Percentiles rank a stretch among this genome's conserved stretches.
Evolutionary conservation across 345 rosid genomes (phyloP).

Genomic region (Boechera stricta): DNA sequence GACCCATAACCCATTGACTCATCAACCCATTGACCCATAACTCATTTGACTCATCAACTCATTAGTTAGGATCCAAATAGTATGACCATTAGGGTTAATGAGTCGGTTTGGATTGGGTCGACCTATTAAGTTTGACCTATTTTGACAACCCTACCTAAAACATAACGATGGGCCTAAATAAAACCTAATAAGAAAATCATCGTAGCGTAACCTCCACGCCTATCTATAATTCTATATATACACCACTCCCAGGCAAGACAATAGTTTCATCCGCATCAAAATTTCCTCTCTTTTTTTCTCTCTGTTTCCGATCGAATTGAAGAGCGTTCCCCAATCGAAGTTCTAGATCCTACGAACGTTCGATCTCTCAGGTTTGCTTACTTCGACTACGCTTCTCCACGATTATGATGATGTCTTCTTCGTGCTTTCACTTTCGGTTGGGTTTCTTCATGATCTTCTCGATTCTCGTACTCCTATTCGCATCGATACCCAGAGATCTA

Average conservation of each 20-base stretch:
- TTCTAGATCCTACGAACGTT: constrained; percentile 14
- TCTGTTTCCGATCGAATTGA: background rate
- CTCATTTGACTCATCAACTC: no score
- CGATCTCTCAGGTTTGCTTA: constrained; percentile 46
- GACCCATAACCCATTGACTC: no score
- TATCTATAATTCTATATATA: constrained; percentile 3
- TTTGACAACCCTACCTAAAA: no score
- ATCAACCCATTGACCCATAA: no score
- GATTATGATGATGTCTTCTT: constrained; percentile 26
- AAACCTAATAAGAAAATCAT: background rate
- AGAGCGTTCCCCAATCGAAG: constrained; percentile 11
- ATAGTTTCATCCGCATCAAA: background rate
- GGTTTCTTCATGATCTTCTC: constrained; percentile 19
- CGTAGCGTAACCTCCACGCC: background rate
- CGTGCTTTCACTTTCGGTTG: constrained; percentile 27
- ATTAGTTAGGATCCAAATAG: no score
- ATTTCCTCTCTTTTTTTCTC: background rate
- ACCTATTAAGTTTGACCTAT: no score
- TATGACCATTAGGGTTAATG: no score
- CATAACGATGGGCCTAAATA: background rate
- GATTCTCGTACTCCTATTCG: constrained; percentile 22
- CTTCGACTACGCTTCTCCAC: constrained; percentile 28
- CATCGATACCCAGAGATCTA: constrained; percentile 23
- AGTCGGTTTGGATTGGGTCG: no score
- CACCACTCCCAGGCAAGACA: background rate